These are phyloP conservation scores for Ilyonectria robusta DNA, from an alignment of 2,329 filamentous ascomycete genomes.

Conservation along the genomic window DNA sequence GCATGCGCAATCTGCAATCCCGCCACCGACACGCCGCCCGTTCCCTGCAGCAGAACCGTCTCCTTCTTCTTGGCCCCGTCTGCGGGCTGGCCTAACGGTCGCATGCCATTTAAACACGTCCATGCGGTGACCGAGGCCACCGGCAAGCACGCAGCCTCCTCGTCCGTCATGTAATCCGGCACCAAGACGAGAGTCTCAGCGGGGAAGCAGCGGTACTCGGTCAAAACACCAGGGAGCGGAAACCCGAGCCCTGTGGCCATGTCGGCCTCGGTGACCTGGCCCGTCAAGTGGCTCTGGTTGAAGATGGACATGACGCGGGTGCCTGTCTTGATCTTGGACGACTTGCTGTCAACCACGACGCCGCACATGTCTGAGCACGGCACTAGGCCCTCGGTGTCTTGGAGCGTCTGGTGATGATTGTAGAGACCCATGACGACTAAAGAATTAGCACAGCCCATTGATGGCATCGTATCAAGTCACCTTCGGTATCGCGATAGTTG, in stretches of 20 bases:
- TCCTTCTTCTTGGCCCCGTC: conserved; percentile 40
- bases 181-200: conserved; percentile 68
- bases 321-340: conserved; percentile 64
- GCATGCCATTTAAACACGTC: conserved; percentile 75
- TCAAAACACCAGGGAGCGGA: conserved; percentile 70
- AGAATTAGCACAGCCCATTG: neutral
- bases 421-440: conserved; percentile 76
- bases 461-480: conserved; percentile 45
- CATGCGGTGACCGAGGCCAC: conserved; percentile 75
- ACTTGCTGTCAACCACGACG: conserved; percentile 63
- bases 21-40: conserved; percentile 66
- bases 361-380: conserved; percentile 82
- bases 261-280: conserved; percentile 70
- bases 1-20: conserved; percentile 69
- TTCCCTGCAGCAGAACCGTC: conserved; percentile 67
- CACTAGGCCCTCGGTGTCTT: conserved; percentile 62
- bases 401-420: conserved; percentile 72
- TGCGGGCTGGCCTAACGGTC: conserved; percentile 64
- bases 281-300: conserved; percentile 68
- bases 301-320: conserved; percentile 79
- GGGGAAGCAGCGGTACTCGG: conserved; percentile 72
- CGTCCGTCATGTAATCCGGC: conserved; percentile 69
- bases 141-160: conserved; percentile 73
- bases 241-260: conserved; percentile 72
- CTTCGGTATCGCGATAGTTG: conserved; percentile 66